Base-by-base conservation (phyloP, 805 yeast species). In the Vanderwaltozyma verrucispora region DNA sequence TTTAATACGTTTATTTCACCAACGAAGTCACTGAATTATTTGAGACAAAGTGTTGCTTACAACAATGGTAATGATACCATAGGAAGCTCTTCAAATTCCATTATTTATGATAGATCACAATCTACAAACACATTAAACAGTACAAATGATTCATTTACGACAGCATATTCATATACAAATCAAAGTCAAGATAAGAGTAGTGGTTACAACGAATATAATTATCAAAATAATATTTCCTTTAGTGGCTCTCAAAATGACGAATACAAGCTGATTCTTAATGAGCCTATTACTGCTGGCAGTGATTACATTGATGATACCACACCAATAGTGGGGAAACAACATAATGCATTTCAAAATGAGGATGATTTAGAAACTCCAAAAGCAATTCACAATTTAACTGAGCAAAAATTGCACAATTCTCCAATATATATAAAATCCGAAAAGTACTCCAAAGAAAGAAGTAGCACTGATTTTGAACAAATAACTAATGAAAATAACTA, bases 21-120 rank as follows among this genome's bases (percentile, higher is more conserved):
- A 6, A 45, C 49, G 8, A 35, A 43, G 28, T 38, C 45, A 7
- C 19, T 45, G 10, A 20, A 43, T 9, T 32, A 31, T 30, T 5
- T 32, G 32, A 20, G 34, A 32, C 9, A 19, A n/a, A 18, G 16
- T 12, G 19, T 26, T 4, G 3, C 17, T 6, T 5, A 5, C 6
- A 13, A 27, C 3, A 6, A 5, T 5, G 12, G 14, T 4, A 15
- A 5, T 12, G 4, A 23, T 26, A n/a, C 28, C 12, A 19, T 27
- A 18, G 12, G 11, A n/a, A 31, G 25, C 12, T 12, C 26, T 14
- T 16, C 33, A 14, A 36, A 32, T n/a, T 19, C n/a, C 11, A 30
- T 30, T 12, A 14, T 18, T 7, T 14, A 33, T 8, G 19, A 18
- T 9, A 17, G 27, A 18, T 30, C 27, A 5, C 29, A 26, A 17